Base-by-base conservation (phyloP, 2,329 filamentous ascomycete species). In the Thelonectria olida region DNA sequence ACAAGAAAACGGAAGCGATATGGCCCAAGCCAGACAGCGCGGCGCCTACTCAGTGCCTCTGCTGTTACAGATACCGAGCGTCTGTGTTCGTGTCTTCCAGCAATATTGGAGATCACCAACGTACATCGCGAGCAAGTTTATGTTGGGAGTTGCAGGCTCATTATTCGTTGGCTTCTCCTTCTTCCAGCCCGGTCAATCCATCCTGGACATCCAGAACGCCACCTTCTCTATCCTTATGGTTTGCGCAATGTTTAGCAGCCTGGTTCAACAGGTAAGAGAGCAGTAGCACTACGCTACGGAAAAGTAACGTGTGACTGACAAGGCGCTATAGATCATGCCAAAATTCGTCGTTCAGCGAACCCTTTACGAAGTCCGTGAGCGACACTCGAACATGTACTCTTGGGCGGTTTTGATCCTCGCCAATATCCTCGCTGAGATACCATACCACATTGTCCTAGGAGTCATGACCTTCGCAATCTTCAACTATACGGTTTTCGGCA, bases 181-280 rank as follows among this genome's bases (percentile, higher is more conserved):
- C 70, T 88, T 83, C 76, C 82, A 87, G 45, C 82, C 85, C 19
- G 80, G 85, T 39, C 82, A 83, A 67, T 85, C 84, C 1, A 80
- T 85, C 47, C 86, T 89, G 67, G 91, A 90, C 19, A 84, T 93
- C 67, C 89, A 92, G 71, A 91, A 90, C 72, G 85, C 91, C 51
- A 82, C 93, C 72, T 93, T 93, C 75, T 83, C 84, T 45, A 87
- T 92, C 42, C 94, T 94, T 78, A 90, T 93, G 87, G 76, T 93
- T 54, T 84, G 87, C 58, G 92, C 89, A 19, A 90, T 94, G 72
- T 94, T 94, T 73, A 86, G 87, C 17, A 86, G 88, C 12, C 77
- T 92, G 13, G 85, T 90, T 1, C 87, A 91, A 65, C 89, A 91
- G 72, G 75, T 76, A 7, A 7, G n/a, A 1, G 1, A 22, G 13